phyloP scores from a whole-genome alignment of 176 grass and related monocot species.

The Cymbopogon citratus region DNA sequence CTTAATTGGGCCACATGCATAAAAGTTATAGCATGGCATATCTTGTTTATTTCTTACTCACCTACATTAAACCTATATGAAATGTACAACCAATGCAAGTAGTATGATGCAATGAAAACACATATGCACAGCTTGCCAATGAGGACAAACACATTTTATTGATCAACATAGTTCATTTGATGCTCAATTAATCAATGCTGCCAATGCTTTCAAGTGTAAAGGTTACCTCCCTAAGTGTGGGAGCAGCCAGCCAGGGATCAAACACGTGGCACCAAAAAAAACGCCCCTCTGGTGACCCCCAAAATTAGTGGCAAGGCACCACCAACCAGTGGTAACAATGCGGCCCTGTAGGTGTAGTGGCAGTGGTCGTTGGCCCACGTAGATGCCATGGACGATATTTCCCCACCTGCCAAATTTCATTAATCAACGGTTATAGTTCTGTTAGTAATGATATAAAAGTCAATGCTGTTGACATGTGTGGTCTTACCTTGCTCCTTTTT shows the following conservation, averaged over 20 bases:
- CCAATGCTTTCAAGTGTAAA: not conserved
- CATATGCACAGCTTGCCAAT: not conserved
- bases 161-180: not conserved
- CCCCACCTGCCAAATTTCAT: not conserved
- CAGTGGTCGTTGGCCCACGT: not conserved
- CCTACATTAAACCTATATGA: not conserved
- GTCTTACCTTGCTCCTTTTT: slow-evolving; percentile 14
- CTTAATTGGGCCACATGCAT: not conserved
- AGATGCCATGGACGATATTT: not conserved
- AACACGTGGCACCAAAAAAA: not conserved
- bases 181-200: not conserved
- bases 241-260: not conserved
- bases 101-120: not conserved
- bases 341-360: not conserved
- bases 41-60: not conserved
- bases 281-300: not conserved
- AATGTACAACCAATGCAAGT: slow-evolving; percentile 4
- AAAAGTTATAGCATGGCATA: not conserved
- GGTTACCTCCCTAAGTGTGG: not conserved
- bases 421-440: slow-evolving; percentile 6
- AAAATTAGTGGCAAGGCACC: not conserved
- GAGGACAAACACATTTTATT: not conserved
- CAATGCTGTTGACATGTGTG: not conserved
- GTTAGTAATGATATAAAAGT: not conserved
- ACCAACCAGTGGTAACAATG: not conserved